phyloP scores from a whole-genome alignment of 108 stramenopile genomes.

The Discostella stelligeroides region DNA sequence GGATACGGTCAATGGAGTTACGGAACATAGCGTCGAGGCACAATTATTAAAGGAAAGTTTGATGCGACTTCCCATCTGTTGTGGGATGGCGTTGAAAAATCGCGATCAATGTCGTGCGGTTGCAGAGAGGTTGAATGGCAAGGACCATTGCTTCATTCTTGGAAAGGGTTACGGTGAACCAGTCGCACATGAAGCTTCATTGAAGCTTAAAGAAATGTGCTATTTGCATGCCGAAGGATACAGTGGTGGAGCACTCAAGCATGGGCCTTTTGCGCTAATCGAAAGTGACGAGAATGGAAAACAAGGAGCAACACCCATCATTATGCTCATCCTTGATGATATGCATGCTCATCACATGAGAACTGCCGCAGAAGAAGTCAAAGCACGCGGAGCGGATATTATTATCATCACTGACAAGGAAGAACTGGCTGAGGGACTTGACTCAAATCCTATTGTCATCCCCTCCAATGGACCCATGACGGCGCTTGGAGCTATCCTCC shows the following conservation, averaged over 20 bases:
- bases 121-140: constrained; percentile 82
- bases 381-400: constrained; percentile 96
- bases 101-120: constrained; percentile 83
- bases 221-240: constrained; percentile 99
- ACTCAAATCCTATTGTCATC: constrained; percentile 91
- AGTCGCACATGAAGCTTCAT: constrained; percentile 96
- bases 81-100: constrained; percentile 96
- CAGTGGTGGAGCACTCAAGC: constrained; percentile 98
- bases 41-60: constrained; percentile 83
- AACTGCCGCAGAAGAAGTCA: constrained; percentile 94
- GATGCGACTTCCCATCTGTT: constrained; percentile 96
- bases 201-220: constrained; percentile 99
- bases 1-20: constrained; percentile 69
- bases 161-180: constrained; percentile 97
- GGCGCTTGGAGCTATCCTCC: constrained; percentile 92
- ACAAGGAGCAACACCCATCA: constrained; percentile 98
- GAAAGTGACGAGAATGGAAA: constrained; percentile 87
- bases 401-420: constrained; percentile 75
- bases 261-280: constrained; percentile 98
- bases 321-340: constrained; percentile 98
- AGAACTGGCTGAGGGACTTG: constrained; percentile 90
- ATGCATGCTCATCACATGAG: constrained; percentile 95
- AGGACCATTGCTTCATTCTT: constrained; percentile 96
- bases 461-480: constrained; percentile 97
- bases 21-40: constrained; percentile 50